Base-by-base conservation (phyloP, 257 asterid genomes). In the Forsythia suspensa region DNA sequence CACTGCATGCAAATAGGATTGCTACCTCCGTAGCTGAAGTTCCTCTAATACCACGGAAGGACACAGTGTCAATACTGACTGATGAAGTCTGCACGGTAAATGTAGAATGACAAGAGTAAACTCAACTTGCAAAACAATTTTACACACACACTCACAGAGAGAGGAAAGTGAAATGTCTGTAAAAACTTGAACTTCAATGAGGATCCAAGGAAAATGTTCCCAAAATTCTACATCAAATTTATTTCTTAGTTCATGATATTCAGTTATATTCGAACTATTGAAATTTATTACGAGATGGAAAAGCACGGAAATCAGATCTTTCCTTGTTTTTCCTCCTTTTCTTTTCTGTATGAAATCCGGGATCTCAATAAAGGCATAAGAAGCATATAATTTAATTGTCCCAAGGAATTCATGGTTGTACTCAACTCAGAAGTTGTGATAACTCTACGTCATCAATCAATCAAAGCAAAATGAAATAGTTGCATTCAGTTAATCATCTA, bases 21-120 rank as follows among this genome's bases (percentile, higher is more conserved):
- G 96, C 96, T 77, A 87, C 88, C 77, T 88, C 90, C 1, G 90
- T 88, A 18, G 97, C 95, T 55, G 96, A 92, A 13, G 90, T 90
- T 72, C 98, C 98, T 61, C 74, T 86, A 82, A 94, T 91, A 55
- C 82, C 79, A 1, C 79, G 73, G 51, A 83, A 92, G 6, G 90
- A 80, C 71, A 92, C 75, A 10, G 37, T 81, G 5, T 86, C 85
- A 21, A 94, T 80, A 9, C 73, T 77, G 21, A 94, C 88, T 0
- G 92, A 91, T 29, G 79, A 88, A 76, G 95, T 92, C 98, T 94
- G 92, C 90, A 76, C 40, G 37, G 70, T 29, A 39, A 73, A 76
- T 68, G 29, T 42, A 65, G 66, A 24, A 63, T 11, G 16, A 29
- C 6, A 24, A 0, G 5, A 63, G 39, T 51, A 11, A 63, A 63